Evolutionary conservation across 306 rosid genomes (phyloP), one percentile per base, ranked within the genome.

Genomic region (Betula pendula): DNA sequence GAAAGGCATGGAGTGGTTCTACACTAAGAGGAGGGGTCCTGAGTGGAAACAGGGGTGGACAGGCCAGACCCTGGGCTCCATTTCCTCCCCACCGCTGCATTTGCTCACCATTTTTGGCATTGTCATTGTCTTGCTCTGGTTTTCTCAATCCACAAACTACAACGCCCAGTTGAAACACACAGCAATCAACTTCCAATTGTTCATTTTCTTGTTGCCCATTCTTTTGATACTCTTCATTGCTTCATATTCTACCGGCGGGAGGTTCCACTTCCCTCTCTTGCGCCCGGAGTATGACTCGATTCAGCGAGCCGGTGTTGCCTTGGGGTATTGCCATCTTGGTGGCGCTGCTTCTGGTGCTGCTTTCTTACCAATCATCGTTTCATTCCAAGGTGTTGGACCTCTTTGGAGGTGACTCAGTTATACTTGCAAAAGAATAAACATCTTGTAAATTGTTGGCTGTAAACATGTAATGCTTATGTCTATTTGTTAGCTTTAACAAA

Each of bases 11-110:
- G 96, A 88, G 58, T 84, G 91, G 90, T 73, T 85, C 27, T 58
- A 79, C 55, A 84, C 88, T 1, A 91, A 71, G 82, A 86, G 91
- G 75, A 90, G 93, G 65, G 88, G 86, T 79, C 84, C 86, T 56
- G 88, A 89, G 78, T 89, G 93, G 97, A 93, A 85, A 72, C 90
- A 81, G 42, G 79, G 91, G 12, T 85, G 86, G 90, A 74, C 77
- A 17, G 75, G 82, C 73, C 90, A 91, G 60, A 84, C 79, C 80
- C 77, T 84, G 67, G 44, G 80, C 81, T 82, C 89, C 62, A 77
- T 89, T 24, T 90, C 92, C 5, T 70, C 89, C 20, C 97, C 93
- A 52, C 81, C 96, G 0, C 73, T 80, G 17, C 98, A 86, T 43
- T 78, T 94, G 71, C 76, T 91, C 13, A 66, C 85, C 49, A 81